These are phyloP conservation scores for Suillus lakei DNA, from an alignment of 768 basidiomycete genomes.

Conservation along the genomic window DNA sequence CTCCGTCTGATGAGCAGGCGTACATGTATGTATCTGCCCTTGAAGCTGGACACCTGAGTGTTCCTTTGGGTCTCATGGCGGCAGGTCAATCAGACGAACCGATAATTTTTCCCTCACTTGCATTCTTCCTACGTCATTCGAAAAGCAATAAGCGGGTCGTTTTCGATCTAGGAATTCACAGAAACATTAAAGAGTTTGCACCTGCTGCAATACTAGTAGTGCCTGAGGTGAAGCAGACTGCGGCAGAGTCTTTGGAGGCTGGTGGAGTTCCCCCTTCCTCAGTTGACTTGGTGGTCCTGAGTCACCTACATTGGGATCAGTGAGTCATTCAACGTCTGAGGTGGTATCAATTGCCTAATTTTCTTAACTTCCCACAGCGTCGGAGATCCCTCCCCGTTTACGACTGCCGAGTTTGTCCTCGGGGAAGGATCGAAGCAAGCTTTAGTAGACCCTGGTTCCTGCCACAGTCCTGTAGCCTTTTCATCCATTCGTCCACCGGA, in stretches of 20 bases:
- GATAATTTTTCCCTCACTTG: slow-evolving; percentile 47
- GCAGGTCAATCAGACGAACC: slow-evolving; percentile 35
- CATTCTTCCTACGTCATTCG: slow-evolving; percentile 58
- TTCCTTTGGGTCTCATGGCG: slow-evolving; percentile 44
- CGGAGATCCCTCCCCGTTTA: slow-evolving; percentile 49
- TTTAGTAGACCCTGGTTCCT: slow-evolving; percentile 40
- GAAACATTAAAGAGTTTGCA: slow-evolving; percentile 48
- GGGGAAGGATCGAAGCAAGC: slow-evolving; percentile 41
- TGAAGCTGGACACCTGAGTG: slow-evolving; percentile 50
- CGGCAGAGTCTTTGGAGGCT: slow-evolving; percentile 48
- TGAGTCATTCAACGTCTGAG: slow-evolving; percentile 45
- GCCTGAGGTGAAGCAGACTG: slow-evolving; percentile 30
- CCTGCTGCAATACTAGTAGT: slow-evolving; percentile 28
- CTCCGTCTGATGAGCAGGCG: slow-evolving; percentile 47
- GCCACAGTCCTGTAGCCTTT: slow-evolving; percentile 39
- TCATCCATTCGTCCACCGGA: slow-evolving; percentile 38
- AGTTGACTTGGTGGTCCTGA: slow-evolving; percentile 49
- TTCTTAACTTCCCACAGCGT: slow-evolving; percentile 47
- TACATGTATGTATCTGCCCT: slow-evolving; percentile 61
- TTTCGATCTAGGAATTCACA: slow-evolving; percentile 64
- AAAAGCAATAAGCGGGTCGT: slow-evolving; percentile 42
- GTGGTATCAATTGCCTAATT: slow-evolving; percentile 43
- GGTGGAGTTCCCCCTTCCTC: slow-evolving; percentile 49
- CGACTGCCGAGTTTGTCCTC: slow-evolving; percentile 48
- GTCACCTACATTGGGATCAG: slow-evolving; percentile 57